These are phyloP conservation scores for Combretum micranthum DNA, from an alignment of 345 rosid genomes.

Conservation along the genomic window DNA sequence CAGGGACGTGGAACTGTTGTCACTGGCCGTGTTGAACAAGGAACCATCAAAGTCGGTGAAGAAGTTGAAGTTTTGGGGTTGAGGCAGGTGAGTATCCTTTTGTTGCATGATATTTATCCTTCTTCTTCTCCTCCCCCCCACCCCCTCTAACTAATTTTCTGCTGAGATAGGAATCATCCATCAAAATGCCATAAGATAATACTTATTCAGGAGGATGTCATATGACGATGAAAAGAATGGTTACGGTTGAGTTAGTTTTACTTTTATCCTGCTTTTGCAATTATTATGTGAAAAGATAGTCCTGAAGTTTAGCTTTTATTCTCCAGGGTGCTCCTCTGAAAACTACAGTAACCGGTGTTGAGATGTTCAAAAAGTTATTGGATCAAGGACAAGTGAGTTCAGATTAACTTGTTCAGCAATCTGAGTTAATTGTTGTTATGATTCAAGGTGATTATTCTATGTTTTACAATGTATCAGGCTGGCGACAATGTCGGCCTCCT, in stretches of 20 bases:
- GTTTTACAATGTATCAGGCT: constrained; percentile 41
- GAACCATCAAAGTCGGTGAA: constrained; percentile 91
- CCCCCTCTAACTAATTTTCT: too few relatives aligned
- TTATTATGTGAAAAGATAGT: constrained; percentile 1
- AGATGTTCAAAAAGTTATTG: constrained; percentile 97
- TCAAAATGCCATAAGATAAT: too few relatives aligned
- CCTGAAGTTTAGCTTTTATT: constrained; percentile 15
- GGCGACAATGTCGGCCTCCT: constrained; percentile 99
- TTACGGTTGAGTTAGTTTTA: too few relatives aligned
- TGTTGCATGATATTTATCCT: not conserved
- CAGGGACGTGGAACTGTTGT: constrained; percentile 99
- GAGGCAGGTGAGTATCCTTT: constrained; percentile 33
- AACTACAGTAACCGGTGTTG: constrained; percentile 91
- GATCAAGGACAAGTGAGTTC: constrained; percentile 83
- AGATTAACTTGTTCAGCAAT: not conserved
- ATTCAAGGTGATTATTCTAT: not conserved
- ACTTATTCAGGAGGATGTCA: too few relatives aligned
- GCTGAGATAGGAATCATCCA: not conserved
- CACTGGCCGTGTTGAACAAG: constrained; percentile 96
- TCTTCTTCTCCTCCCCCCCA: too few relatives aligned
- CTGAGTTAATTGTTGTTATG: too few relatives aligned
- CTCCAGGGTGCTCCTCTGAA: constrained; percentile 68
- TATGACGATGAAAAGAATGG: too few relatives aligned
- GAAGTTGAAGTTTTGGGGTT: constrained; percentile 97
- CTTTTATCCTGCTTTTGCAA: not conserved